Evolutionary conservation across 306 rosid genomes (phyloP).

Genomic region (Lablab purpureus): DNA sequence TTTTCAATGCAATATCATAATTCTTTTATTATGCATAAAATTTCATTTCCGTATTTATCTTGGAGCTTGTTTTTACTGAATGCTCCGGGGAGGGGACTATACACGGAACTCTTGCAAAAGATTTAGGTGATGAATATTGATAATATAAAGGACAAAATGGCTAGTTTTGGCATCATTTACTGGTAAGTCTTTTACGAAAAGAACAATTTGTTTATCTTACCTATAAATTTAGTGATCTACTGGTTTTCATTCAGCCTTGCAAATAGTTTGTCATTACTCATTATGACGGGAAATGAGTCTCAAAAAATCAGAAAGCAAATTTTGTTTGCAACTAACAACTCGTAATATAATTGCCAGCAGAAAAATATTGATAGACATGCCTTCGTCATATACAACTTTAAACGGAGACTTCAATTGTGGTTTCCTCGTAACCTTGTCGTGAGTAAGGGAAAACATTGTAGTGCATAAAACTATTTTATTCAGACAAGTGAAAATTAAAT

Average conservation of each 20-base stretch:
- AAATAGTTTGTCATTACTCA: constrained; percentile 5
- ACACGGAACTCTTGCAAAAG: neutral
- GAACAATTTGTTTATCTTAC: neutral
- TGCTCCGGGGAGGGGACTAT: neutral
- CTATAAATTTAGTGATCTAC: neutral
- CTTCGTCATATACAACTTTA: constrained; percentile 45
- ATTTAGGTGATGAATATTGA: neutral
- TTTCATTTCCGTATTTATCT: neutral
- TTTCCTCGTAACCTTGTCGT: constrained; percentile 29
- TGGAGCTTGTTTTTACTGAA: neutral
- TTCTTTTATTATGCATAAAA: neutral
- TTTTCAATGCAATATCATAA: neutral
- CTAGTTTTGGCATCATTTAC: neutral
- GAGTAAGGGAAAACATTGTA: constrained; percentile 28
- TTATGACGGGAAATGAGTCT: neutral
- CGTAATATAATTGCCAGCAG: constrained; percentile 2
- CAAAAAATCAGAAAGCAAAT: constrained; percentile 26
- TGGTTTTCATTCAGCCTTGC: neutral
- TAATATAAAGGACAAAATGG: neutral
- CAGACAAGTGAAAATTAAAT: constrained; percentile 43
- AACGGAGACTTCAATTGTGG: constrained; percentile 23
- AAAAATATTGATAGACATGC: constrained; percentile 39
- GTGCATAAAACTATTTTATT: constrained; percentile 45
- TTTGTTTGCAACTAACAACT: constrained; percentile 31
- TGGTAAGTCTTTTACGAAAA: neutral